Base-by-base conservation (phyloP, 176 grass and related monocot species). In the Carex parvula region DNA sequence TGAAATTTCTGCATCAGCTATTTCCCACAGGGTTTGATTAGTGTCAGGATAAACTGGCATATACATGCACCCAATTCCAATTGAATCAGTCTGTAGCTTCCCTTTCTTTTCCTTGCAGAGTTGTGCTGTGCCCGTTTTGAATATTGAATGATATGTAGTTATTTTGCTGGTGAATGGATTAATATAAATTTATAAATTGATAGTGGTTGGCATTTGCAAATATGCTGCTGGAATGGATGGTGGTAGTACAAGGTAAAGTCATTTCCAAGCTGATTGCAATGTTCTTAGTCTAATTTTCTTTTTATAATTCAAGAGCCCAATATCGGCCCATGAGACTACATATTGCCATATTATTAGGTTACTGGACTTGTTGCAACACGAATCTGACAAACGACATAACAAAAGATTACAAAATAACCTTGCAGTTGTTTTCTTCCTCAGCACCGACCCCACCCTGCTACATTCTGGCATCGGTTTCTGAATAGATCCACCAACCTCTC, bases 401-500 rank as follows among this genome's bases (percentile, higher is more conserved):
- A 2, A 63, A 35, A 15, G 24, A 33, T 15, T 15, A 66, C 3
- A 66, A 66, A 66, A 24, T 9, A 3, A 14, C 29, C 29, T 67
- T 67, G 32, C 65, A 8, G 12, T 68, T 42, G 67, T 41, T 44
- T n/a, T 70, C 33, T 21, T 70, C 37, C 33, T n/a, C 7, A 6
- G 5, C 37, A 2, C 9, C 16, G 67, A 8, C 67, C 66, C 66
- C 66, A 70, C 16, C 14, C 8, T 5, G 59, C 60, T 22, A 20
- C 20, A 3, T 59, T 59, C 6, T 59, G 32, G 7, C 67, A 20
- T 70, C 2, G 67, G 37, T 44, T 44, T 44, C 67, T 70, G 17
- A 70, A 21, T 70, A 70, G 67, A 70, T 70, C 67, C 67, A 70
- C 67, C 67, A 12, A 70, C 37, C 67, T 70, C 35, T 17, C 67